Percentiles rank a stretch among this genome's conserved stretches.
These are phyloP conservation scores for Helianthus tuberosus DNA, from an alignment of 129 eudicot species.

Conservation along the genomic window DNA sequence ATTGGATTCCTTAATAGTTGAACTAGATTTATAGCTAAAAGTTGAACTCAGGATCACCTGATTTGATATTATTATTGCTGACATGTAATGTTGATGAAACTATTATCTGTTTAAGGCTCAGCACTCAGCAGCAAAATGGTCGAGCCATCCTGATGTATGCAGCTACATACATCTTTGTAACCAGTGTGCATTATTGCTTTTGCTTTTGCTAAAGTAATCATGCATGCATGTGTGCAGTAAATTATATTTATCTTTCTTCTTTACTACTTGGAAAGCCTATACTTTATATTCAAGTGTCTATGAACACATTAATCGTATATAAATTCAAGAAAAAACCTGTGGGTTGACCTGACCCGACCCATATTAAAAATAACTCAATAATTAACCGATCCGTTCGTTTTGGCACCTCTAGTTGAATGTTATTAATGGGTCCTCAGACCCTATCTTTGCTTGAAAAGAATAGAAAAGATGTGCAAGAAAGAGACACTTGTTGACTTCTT, in stretches of 20 bases:
- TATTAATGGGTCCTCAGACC: not conserved
- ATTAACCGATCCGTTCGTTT: not conserved
- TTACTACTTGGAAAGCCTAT: constrained; percentile 23
- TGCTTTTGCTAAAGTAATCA: constrained; percentile 12
- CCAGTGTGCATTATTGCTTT: constrained; percentile 14
- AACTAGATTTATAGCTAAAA: too few relatives aligned
- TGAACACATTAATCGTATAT: not conserved
- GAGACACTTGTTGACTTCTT: not conserved
- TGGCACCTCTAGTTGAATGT: not conserved
- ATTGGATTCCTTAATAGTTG: too few relatives aligned
- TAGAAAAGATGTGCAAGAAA: not conserved
- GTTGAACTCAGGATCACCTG: not conserved
- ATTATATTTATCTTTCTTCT: constrained; percentile 26
- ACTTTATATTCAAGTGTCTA: constrained; percentile 17
- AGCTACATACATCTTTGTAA: constrained; percentile 15
- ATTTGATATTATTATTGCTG: not conserved
- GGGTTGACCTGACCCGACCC: not conserved
- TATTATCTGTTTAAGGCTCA: constrained; percentile 1
- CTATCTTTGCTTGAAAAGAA: not conserved
- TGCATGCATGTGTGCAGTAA: constrained; percentile 24
- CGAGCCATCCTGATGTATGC: not conserved
- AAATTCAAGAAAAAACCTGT: not conserved
- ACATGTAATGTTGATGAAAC: not conserved
- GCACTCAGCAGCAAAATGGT: not conserved
- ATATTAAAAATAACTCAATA: not conserved